These are phyloP conservation scores for Trichoderma lentiforme DNA, from an alignment of 2,329 filamentous ascomycete genomes.

Conservation along the genomic window DNA sequence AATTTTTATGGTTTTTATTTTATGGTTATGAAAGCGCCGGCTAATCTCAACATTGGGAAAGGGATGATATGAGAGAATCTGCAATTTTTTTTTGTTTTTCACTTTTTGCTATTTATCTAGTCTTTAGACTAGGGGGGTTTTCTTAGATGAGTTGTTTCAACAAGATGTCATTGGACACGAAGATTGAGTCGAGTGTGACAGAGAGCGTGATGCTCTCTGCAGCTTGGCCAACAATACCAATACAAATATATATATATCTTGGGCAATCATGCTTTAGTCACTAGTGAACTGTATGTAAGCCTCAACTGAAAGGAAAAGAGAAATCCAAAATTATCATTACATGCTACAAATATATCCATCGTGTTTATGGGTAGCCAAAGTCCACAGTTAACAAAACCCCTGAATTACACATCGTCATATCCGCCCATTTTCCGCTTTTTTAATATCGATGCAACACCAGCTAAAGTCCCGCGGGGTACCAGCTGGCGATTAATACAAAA, in stretches of 20 bases:
- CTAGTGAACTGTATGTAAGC: accelerated
- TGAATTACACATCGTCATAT: background rate
- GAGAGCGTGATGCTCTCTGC: background rate
- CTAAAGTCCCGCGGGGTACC: background rate
- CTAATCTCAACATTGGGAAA: conserved; percentile 26
- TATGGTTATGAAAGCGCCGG: conserved; percentile 16
- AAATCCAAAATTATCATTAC: background rate
- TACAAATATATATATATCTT: background rate
- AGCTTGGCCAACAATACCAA: background rate
- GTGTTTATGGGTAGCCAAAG: background rate
- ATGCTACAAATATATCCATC: background rate
- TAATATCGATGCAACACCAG: background rate
- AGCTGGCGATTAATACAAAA: background rate
- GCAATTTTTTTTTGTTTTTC: conserved; percentile 6
- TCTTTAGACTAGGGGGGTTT: background rate
- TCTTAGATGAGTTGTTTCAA: background rate
- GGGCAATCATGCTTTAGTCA: background rate
- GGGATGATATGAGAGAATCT: conserved; percentile 2
- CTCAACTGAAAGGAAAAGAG: background rate
- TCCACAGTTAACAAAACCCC: background rate
- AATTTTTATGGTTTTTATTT: background rate
- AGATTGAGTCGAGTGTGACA: background rate
- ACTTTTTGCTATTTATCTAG: background rate
- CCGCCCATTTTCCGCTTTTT: background rate
- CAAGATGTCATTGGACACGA: background rate